These are phyloP conservation scores for Phytophthora tubulina DNA, from an alignment of 352 stramenopile genomes.

Conservation along the genomic window DNA sequence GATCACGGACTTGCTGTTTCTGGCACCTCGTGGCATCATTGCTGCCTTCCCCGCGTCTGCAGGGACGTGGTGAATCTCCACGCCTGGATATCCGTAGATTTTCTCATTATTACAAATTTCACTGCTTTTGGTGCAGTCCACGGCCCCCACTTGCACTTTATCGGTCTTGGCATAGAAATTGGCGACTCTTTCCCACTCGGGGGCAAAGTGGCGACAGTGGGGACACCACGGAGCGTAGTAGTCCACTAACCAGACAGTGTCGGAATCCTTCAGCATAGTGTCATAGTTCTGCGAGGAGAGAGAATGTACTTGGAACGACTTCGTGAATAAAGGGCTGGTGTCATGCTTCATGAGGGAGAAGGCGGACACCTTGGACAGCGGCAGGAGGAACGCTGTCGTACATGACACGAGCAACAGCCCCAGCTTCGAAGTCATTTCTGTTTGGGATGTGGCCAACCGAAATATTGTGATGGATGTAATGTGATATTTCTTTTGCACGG, in stretches of 20 bases:
- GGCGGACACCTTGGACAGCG: conserved; percentile 18
- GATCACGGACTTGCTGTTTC: conserved; percentile 58
- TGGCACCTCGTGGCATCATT: conserved; percentile 41
- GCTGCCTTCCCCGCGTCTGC: conserved; percentile 33
- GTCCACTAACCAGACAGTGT: conserved; percentile 82
- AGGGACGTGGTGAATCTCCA: conserved; percentile 83
- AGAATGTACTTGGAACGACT: conserved; percentile 70
- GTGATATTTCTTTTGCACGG: not conserved
- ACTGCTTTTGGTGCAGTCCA: conserved; percentile 77
- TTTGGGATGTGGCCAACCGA: not conserved
- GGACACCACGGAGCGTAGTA: conserved; percentile 90
- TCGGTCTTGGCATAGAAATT: conserved; percentile 69
- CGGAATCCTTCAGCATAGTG: conserved; percentile 56
- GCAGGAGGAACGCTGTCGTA: conserved; percentile 9
- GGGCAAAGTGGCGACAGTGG: conserved; percentile 83
- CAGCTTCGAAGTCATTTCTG: not conserved
- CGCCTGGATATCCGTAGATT: conserved; percentile 68
- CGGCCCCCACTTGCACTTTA: conserved; percentile 70
- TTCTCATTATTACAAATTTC: conserved; percentile 70
- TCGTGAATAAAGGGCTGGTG: conserved; percentile 67
- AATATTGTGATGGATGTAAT: conserved; percentile 4
- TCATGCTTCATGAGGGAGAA: conserved; percentile 51
- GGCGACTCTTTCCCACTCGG: conserved; percentile 75
- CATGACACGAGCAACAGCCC: conserved; percentile 14
- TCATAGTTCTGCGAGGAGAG: conserved; percentile 52